Evolutionary conservation across 176 grass and related monocot species (phyloP), one percentile per base, ranked within the genome.

Genomic region (Olyra latifolia): DNA sequence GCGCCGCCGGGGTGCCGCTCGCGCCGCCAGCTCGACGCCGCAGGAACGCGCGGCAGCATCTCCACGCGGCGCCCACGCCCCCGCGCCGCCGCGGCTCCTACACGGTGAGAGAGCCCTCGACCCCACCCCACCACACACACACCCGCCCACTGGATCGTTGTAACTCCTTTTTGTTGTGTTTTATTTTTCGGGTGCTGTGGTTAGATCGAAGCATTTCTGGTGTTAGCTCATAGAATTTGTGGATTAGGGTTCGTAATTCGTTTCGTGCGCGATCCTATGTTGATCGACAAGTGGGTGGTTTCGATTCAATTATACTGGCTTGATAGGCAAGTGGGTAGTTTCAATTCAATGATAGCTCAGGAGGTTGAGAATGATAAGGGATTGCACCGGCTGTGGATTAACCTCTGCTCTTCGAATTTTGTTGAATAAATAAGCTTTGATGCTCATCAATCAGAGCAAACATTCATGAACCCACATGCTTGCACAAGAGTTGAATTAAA

Each of bases 11-110:
- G 81, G 10, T 78, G 80, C 35, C 80, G 65, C 35, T 77, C 78
- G 30, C 88, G 80, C 3, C 86, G 77, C 72, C 84, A 82, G 80
- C 75, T 80, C 70, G 83, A 89, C 28, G 78, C 79, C 73, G 67
- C 81, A 74, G 69, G 78, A 79, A 65, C 27, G 82, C 71, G 48
- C 72, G 71, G 2, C 86, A 83, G 50, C 80, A 80, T 54, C 86
- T 87, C 10, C 71, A 74, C 69, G 61, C 80, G 60, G 78, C 56
- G 4, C 49, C 72, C 15, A 76, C 75, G 29, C 80, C 83, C 20
- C 56, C 68, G 53, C 86, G 83, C 61, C 83, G 84, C 48, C 86
- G 75, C 39, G 80, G 62, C 11, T 80, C 89, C 2, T 84, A 87
- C 85, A 84, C 85, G 16, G 84, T 91, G 40, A 89, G 78, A 42